Conservation (phyloP, 1,139 yeast species). For the Geotrichum phurueaensis region DNA sequence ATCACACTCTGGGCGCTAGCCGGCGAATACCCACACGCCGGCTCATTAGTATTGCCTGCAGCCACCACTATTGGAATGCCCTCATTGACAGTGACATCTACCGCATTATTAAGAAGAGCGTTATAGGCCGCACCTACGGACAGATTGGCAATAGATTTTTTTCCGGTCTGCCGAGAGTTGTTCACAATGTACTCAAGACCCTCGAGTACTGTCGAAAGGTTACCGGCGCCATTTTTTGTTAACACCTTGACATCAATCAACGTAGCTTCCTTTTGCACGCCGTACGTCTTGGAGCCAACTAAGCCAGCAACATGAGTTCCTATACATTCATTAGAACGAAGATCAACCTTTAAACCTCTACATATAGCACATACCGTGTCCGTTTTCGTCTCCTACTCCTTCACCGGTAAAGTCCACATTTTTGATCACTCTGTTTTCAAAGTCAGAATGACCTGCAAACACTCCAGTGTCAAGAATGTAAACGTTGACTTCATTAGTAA, state of each 20-base stretch:
- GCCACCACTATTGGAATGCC: slow-evolving; percentile 81
- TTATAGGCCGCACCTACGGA: slow-evolving; percentile 74
- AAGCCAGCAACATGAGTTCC: slow-evolving; percentile 90
- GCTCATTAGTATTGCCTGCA: slow-evolving; percentile 75
- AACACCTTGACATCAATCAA: slow-evolving; percentile 72
- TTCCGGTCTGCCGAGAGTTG: slow-evolving; percentile 43
- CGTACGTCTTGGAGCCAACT: slow-evolving; percentile 69
- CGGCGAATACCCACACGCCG: slow-evolving; percentile 79
- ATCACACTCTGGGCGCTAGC: slow-evolving; percentile 68
- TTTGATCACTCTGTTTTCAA: slow-evolving; percentile 53
- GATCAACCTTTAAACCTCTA: background rate
- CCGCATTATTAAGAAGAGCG: slow-evolving; percentile 62
- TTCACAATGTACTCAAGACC: slow-evolving; percentile 76
- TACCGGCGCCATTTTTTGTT: slow-evolving; percentile 60
- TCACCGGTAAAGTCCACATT: slow-evolving; percentile 61
- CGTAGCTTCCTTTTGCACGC: slow-evolving; percentile 66
- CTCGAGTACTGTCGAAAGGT: slow-evolving; percentile 53
- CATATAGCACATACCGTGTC: slow-evolving; percentile 43
- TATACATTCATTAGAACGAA: background rate
- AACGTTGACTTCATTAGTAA: slow-evolving; percentile 49
- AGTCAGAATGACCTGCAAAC: slow-evolving; percentile 52
- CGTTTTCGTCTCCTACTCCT: slow-evolving; percentile 59
- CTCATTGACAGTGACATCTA: slow-evolving; percentile 62
- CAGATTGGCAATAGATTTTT: slow-evolving; percentile 67
- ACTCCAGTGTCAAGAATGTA: slow-evolving; percentile 83